A percentile compares a stretch with the other conserved stretches of the same genome.
Conservation (phyloP, 2,329 filamentous ascomycete genomes). For the Sphaerulina populicola region DNA sequence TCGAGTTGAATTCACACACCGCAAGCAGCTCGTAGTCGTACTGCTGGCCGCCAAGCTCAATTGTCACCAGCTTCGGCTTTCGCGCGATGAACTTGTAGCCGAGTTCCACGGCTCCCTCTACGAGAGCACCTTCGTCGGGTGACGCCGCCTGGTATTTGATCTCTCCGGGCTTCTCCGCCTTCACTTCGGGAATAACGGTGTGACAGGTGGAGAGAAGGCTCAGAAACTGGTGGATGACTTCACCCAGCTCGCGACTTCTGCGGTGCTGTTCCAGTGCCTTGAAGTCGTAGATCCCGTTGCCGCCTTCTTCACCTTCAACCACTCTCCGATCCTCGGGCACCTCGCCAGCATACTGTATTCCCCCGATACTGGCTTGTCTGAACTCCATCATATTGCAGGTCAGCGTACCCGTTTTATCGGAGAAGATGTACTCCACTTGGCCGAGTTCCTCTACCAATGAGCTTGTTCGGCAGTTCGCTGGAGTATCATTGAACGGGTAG, state of each 20-base stretch:
- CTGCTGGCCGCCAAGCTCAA: conserved; percentile 63
- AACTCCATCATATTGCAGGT: conserved; percentile 99
- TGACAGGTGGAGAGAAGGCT: conserved; percentile 83
- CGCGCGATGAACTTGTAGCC: conserved; percentile 87
- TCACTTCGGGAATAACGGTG: conserved; percentile 89
- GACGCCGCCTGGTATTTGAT: conserved; percentile 99
- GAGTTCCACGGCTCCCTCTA: conserved; percentile 76
- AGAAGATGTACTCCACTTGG: conserved; percentile 98
- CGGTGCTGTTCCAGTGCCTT: conserved; percentile 64
- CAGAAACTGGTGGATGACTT: conserved; percentile 75
- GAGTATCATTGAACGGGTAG: conserved; percentile 88
- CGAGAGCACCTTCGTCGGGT: conserved; percentile 92
- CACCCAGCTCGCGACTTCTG: conserved; percentile 44
- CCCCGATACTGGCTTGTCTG: conserved; percentile 84
- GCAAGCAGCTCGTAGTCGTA: conserved; percentile 83
- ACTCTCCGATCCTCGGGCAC: conserved; percentile 84
- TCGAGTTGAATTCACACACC: conserved; percentile 99
- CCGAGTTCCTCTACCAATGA: conserved; percentile 94
- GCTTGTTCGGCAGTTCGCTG: conserved; percentile 90
- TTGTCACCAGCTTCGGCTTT: conserved; percentile 80
- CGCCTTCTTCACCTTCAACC: conserved; percentile 61
- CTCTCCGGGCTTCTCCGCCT: conserved; percentile 63
- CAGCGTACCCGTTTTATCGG: conserved; percentile 91
- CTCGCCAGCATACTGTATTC: conserved; percentile 87
- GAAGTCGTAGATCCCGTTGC: conserved; percentile 77